A percentile compares a stretch with the other conserved stretches of the same genome.
phyloP scores from a whole-genome alignment of 2,329 filamentous ascomycete species.

The Aspergillus sergii region DNA sequence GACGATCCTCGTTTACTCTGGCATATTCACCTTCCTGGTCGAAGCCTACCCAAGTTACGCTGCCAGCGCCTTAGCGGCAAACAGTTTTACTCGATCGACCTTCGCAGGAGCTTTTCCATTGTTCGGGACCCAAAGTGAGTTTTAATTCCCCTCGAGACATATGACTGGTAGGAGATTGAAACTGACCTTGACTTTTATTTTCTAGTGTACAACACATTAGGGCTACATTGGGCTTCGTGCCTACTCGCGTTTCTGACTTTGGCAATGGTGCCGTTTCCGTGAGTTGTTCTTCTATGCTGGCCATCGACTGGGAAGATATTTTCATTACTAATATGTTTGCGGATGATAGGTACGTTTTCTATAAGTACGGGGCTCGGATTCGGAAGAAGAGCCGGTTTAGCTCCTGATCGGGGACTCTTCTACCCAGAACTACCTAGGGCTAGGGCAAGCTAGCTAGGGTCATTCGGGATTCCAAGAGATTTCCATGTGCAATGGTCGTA shows the following conservation, averaged over 20 bases:
- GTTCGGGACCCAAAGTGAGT: constrained; percentile 64
- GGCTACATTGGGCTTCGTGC: constrained; percentile 50
- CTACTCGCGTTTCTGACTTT: constrained; percentile 49
- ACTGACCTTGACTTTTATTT: background rate
- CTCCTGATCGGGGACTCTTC: background rate
- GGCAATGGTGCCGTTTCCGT: constrained; percentile 50
- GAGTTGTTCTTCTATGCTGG: constrained; percentile 19
- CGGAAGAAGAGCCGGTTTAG: constrained; percentile 45
- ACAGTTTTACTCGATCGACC: constrained; percentile 75
- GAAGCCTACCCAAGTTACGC: constrained; percentile 55
- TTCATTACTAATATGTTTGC: background rate
- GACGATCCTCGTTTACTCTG: constrained; percentile 75
- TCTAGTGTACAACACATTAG: constrained; percentile 49
- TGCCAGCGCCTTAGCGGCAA: constrained; percentile 73
- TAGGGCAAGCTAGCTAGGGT: too few species aligned
- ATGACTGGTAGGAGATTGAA: too few species aligned
- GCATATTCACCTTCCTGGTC: constrained; percentile 86
- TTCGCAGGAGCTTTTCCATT: constrained; percentile 80
- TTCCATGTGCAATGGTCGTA: too few species aligned
- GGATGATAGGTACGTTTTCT: constrained; percentile 45
- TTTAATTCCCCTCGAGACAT: background rate
- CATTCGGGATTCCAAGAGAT: too few species aligned
- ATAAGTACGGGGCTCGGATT: constrained; percentile 44
- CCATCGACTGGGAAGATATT: background rate
- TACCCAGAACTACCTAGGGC: background rate